Conservation (phyloP, 2,329 filamentous ascomycete species). For the Talaromyces funiculosus region DNA sequence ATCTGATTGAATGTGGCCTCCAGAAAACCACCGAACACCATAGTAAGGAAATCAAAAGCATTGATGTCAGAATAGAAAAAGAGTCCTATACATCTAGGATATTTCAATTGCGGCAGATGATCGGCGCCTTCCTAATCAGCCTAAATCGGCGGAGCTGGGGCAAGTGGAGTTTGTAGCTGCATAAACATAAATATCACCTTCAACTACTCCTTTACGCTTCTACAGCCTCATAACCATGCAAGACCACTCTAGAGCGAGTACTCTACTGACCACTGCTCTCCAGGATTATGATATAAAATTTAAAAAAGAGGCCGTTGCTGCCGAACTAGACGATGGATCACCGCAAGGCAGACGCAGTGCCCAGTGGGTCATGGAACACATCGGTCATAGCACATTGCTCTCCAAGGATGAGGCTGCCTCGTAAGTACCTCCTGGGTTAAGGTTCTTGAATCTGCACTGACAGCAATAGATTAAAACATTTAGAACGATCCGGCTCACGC, state of each 20-base stretch:
- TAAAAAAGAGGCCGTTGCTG: conserved; percentile 25
- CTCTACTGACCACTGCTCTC: conserved; percentile 22
- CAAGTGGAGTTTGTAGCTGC: conserved; percentile 1
- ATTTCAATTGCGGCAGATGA: not conserved
- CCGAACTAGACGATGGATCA: conserved; percentile 22
- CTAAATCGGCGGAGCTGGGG: not conserved
- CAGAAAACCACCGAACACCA: not conserved
- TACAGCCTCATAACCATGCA: conserved; percentile 11
- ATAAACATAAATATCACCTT: not conserved
- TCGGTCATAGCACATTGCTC: conserved; percentile 31
- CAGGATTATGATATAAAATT: conserved; percentile 26
- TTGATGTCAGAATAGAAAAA: not conserved
- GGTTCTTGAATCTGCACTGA: not conserved
- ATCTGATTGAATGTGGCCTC: not conserved
- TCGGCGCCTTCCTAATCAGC: not conserved
- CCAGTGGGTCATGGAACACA: conserved; percentile 30
- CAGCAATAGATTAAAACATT: conserved; percentile 19
- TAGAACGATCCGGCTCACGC: conserved; percentile 29
- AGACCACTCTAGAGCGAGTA: conserved; percentile 11
- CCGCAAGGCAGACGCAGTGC: conserved; percentile 16
- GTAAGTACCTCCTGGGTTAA: conserved; percentile 21
- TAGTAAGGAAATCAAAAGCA: not conserved
- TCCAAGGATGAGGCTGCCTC: conserved; percentile 36
- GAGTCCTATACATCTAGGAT: too few species aligned
- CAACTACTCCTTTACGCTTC: not conserved